Evolutionary conservation across 495 filamentous ascomycete genomes (phyloP).

Genomic region (Neurospora africana): DNA sequence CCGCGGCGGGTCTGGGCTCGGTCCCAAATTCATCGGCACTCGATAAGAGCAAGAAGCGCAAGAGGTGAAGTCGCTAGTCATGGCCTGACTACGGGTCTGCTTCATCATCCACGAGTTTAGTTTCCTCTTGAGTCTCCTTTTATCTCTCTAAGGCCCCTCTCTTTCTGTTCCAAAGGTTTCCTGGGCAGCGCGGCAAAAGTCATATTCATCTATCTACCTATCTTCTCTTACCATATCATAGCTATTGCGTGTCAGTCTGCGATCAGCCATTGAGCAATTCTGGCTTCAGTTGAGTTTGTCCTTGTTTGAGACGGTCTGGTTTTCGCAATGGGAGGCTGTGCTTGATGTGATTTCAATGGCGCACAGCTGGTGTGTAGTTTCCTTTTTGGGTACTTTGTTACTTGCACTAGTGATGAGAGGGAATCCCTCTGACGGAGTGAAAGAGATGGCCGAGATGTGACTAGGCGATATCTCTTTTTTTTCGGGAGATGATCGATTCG

Average conservation of each 20-base stretch:
- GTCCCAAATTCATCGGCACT: neutral
- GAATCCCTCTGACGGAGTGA: neutral
- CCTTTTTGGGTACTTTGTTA: neutral
- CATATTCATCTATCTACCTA: neutral
- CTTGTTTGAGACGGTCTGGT: neutral
- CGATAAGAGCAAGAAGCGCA: conserved; percentile 42
- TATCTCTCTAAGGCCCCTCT: neutral
- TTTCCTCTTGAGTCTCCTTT: neutral
- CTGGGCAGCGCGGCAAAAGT: neutral
- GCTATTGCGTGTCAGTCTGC: neutral
- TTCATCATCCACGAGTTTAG: neutral
- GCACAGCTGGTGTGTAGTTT: neutral
- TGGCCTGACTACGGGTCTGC: neutral
- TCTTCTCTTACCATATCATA: neutral
- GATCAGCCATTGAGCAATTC: neutral
- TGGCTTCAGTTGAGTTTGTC: neutral
- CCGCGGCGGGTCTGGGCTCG: neutral
- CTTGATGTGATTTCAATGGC: neutral
- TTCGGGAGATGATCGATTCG: neutral
- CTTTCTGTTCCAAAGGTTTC: neutral
- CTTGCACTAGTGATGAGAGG: neutral
- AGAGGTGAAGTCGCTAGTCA: conserved; percentile 20
- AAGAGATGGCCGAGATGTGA: neutral
- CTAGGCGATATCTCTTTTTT: neutral
- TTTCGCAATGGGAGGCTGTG: neutral